Evolutionary conservation across 345 rosid species (phyloP).

Genomic region (Limnanthes douglasii): DNA sequence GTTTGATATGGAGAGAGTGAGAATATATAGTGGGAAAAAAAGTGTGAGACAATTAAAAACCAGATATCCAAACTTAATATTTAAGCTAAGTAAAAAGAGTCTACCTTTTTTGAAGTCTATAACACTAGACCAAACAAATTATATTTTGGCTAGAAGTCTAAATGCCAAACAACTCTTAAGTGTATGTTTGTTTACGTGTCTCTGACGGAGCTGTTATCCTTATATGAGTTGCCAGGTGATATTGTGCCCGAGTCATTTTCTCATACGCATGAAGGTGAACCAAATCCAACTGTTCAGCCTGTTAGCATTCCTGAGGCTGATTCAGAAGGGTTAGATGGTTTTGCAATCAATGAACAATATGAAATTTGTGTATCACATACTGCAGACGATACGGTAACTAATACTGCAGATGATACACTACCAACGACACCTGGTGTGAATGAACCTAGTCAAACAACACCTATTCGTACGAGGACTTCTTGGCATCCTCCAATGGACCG

Average conservation of each 20-base stretch:
- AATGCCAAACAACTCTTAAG: too few species aligned
- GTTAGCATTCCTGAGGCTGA: conserved; percentile 13
- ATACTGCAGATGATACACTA: conserved; percentile 11
- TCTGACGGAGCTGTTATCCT: conserved; percentile 1
- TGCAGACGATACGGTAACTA: conserved; percentile 2
- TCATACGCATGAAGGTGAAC: conserved; percentile 11
- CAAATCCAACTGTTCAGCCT: neutral
- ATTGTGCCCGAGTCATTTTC: conserved; percentile 9
- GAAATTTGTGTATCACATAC: conserved; percentile 14
- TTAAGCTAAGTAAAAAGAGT: too few species aligned
- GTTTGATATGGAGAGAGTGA: too few species aligned
- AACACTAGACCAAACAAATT: too few species aligned
- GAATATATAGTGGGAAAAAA: too few species aligned
- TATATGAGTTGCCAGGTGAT: conserved; percentile 12
- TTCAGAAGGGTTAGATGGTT: conserved; percentile 14
- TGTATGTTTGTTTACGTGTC: too few species aligned
- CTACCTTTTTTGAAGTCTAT: conserved; percentile 5
- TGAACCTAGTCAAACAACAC: conserved; percentile 1
- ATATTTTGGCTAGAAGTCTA: too few species aligned
- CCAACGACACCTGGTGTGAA: conserved; percentile 7
- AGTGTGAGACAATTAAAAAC: too few species aligned
- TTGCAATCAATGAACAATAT: conserved; percentile 20
- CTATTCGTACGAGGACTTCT: conserved; percentile 39
- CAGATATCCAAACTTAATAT: too few species aligned
- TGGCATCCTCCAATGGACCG: conserved; percentile 93